phyloP scores from a whole-genome alignment of 108 stramenopile genomes.

The Skeletonema costatum region DNA sequence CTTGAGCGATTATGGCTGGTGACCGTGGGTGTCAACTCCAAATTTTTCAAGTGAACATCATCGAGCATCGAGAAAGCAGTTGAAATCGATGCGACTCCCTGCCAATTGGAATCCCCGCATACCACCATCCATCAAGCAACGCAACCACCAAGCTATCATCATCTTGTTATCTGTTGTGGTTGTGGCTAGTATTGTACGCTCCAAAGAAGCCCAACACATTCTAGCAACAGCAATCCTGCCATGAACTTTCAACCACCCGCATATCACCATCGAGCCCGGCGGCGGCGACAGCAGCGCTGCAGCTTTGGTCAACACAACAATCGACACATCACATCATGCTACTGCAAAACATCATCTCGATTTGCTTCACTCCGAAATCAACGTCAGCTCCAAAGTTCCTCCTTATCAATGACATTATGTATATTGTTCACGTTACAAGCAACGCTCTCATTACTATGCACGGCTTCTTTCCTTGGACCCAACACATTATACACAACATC shows the following conservation, averaged over 20 bases:
- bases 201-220: no score
- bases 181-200: no score
- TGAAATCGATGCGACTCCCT: no score
- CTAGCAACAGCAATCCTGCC: no score
- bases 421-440: neutral
- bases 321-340: neutral
- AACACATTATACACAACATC: conserved; percentile 1
- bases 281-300: neutral
- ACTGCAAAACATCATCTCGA: neutral
- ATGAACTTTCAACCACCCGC: neutral
- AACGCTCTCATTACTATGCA: neutral
- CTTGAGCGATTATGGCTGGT: no score
- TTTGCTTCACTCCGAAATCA: neutral
- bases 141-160: no score
- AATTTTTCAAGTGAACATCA: no score
- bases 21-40: no score
- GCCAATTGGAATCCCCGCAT: no score
- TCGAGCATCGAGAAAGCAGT: no score
- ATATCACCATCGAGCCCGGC: neutral
- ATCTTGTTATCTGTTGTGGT: no score
- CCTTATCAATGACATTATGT: neutral
- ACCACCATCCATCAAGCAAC: no score
- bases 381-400: neutral
- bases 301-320: neutral
- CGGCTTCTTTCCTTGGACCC: neutral